phyloP scores from a whole-genome alignment of 768 basidiomycete species.

The Leccinum boreale region DNA sequence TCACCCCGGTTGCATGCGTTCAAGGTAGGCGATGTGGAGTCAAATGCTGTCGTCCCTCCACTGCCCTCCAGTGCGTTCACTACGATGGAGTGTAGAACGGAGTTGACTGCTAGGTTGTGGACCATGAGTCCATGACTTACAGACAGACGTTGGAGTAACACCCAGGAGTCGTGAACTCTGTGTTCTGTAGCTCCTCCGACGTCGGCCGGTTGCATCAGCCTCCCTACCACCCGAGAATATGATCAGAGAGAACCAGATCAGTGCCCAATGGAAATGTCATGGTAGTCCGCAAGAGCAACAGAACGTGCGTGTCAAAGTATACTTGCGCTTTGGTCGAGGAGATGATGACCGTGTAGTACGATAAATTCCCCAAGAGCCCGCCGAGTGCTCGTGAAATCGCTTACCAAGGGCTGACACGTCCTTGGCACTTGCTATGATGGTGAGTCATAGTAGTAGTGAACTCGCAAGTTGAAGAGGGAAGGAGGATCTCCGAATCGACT shows the following conservation, averaged over 20 bases:
- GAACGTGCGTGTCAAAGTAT: conserved; percentile 79
- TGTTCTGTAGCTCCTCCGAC: conserved; percentile 70
- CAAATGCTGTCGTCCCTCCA: conserved; percentile 90
- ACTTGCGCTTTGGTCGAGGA: conserved; percentile 81
- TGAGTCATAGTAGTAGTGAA: no score
- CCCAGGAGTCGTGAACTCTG: conserved; percentile 82
- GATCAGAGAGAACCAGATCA: conserved; percentile 78
- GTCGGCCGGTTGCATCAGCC: conserved; percentile 48
- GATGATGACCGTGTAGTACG: conserved; percentile 64
- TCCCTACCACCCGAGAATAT: no score
- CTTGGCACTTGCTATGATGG: no score
- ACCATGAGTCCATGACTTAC: conserved; percentile 56
- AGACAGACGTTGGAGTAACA: conserved; percentile 67
- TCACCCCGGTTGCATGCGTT: conserved; percentile 79
- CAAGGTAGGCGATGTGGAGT: conserved; percentile 86
- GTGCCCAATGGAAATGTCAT: conserved; percentile 91
- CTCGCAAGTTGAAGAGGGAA: conserved; percentile 48
- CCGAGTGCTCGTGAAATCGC: conserved; percentile 61
- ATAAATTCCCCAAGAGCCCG: conserved; percentile 60
- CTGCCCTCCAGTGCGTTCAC: conserved; percentile 98
- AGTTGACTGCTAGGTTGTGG: conserved; percentile 93
- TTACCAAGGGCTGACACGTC: no score
- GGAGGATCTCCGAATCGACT: conserved; percentile 37
- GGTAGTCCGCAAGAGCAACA: conserved; percentile 80
- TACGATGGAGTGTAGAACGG: conserved; percentile 88